A percentile compares a stretch with the other conserved stretches of the same genome.
phyloP scores from a whole-genome alignment of 371 early-diverging fungal genomes.

The Synchytrium microbalum region DNA sequence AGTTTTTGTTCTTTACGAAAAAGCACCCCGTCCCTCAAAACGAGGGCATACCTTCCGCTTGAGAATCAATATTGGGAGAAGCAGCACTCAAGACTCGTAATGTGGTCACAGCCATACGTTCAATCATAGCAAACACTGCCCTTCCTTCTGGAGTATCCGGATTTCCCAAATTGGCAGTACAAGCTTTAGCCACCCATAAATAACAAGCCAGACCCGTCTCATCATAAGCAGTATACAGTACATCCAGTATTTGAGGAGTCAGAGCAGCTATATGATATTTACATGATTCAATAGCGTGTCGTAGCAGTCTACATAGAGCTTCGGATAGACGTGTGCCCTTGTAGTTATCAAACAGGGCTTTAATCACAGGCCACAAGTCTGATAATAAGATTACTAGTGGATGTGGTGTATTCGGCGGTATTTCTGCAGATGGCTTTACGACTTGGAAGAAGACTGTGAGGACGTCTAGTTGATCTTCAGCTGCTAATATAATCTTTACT shows the following conservation, averaged over 20 bases:
- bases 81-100: slow-evolving; percentile 44
- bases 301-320: slow-evolving; percentile 58
- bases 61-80: slow-evolving; percentile 40
- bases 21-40: too few relatives aligned
- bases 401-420: slow-evolving; percentile 42
- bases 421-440: neutral
- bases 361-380: slow-evolving; percentile 69
- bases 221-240: slow-evolving; percentile 52
- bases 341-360: slow-evolving; percentile 43
- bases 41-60: slow-evolving; percentile 60
- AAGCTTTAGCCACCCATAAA: slow-evolving; percentile 62
- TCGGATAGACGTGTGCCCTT: slow-evolving; percentile 48
- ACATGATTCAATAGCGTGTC: slow-evolving; percentile 54
- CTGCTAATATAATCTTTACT: neutral
- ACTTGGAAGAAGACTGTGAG: neutral
- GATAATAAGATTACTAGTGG: slow-evolving; percentile 65
- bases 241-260: slow-evolving; percentile 44
- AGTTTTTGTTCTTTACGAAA: too few relatives aligned
- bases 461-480: neutral
- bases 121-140: slow-evolving; percentile 28
- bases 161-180: slow-evolving; percentile 32
- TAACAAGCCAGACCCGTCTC: slow-evolving; percentile 57
- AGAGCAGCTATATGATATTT: slow-evolving; percentile 47
- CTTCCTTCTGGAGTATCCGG: slow-evolving; percentile 33
- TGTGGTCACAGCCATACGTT: slow-evolving; percentile 51